Conservation (phyloP, 208 protist species). For the Porcisia deanei region DNA sequence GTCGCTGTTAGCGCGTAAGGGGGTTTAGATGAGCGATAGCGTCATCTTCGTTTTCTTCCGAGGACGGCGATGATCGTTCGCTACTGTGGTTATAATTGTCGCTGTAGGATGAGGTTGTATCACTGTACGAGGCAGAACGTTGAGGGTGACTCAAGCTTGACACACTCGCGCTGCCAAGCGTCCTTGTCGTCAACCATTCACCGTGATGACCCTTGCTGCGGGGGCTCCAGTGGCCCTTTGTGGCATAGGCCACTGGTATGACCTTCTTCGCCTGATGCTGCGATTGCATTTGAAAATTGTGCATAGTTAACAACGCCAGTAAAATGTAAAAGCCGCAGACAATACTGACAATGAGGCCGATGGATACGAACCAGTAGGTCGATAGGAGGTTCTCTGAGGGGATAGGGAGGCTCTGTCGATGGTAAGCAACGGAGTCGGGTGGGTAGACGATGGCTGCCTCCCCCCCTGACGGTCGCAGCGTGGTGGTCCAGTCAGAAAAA, state of each 20-base stretch:
- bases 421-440: background rate
- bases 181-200: background rate
- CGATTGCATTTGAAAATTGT: background rate
- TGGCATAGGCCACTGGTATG: background rate
- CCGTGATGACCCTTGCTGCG: background rate
- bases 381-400: background rate
- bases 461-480: background rate
- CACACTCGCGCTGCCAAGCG: background rate
- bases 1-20: background rate
- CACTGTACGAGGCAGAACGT: background rate
- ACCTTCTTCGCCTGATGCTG: conserved; percentile 7
- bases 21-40: background rate
- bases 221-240: conserved; percentile 1
- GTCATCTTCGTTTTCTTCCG: background rate
- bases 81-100: background rate
- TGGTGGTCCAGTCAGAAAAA: background rate
- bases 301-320: background rate
- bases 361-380: background rate
- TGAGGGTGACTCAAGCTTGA: background rate
- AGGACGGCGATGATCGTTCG: background rate
- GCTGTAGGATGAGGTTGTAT: background rate
- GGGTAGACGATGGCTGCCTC: background rate
- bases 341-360: background rate
- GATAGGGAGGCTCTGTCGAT: background rate
- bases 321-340: conserved; percentile 8